Evolutionary conservation across 192 early-diverging fungal species (phyloP).

Genomic region (Geranomyces michiganensis): DNA sequence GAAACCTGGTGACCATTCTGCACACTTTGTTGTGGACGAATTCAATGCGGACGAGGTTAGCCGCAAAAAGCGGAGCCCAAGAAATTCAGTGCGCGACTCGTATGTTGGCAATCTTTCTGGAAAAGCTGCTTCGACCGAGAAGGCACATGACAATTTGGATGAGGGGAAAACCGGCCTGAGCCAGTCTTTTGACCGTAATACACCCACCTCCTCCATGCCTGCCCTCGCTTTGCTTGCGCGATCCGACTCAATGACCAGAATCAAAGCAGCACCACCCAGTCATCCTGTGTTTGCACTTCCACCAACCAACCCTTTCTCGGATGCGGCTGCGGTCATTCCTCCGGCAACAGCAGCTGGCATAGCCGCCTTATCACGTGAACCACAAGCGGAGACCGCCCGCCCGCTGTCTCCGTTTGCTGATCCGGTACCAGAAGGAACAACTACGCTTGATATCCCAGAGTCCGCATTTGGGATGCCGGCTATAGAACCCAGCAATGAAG

Average conservation of each 20-base stretch:
- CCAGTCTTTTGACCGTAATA: neutral
- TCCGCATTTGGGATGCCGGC: no score
- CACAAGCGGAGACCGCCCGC: neutral
- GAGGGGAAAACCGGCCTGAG: neutral
- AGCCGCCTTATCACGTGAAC: neutral
- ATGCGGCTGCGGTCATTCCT: neutral
- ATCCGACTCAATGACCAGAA: slow-evolving; percentile 2
- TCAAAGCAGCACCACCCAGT: neutral
- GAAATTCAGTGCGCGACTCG: neutral
- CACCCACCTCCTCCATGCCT: slow-evolving; percentile 9
- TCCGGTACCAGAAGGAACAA: neutral
- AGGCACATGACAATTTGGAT: neutral
- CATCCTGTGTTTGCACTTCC: neutral
- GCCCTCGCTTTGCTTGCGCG: slow-evolving; percentile 3
- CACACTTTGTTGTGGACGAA: slow-evolving; percentile 2
- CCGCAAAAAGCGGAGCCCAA: neutral
- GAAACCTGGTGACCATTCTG: neutral
- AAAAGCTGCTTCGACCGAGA: neutral
- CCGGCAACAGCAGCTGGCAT: neutral
- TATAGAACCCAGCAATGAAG: neutral
- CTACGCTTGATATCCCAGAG: neutral
- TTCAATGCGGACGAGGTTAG: slow-evolving; percentile 6
- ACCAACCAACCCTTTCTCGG: neutral
- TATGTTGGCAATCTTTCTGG: neutral
- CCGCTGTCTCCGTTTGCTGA: neutral